Evolutionary conservation across 2,329 filamentous ascomycete species (phyloP).

Genomic region (Alternaria consortialis): DNA sequence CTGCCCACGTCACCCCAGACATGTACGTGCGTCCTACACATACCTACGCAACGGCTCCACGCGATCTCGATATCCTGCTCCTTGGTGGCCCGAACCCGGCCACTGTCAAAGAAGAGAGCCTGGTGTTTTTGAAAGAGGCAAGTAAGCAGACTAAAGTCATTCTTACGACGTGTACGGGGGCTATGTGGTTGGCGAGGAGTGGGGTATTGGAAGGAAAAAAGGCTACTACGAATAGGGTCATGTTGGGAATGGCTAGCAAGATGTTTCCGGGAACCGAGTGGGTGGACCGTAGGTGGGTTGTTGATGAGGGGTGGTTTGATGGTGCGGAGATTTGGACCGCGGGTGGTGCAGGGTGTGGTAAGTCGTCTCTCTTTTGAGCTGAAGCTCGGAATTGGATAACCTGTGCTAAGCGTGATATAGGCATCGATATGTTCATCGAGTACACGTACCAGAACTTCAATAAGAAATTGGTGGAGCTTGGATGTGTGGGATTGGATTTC

Average conservation of each 20-base stretch:
- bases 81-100: constrained; percentile 49
- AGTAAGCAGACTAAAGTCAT: constrained; percentile 48
- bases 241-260: constrained; percentile 38
- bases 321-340: constrained; percentile 53
- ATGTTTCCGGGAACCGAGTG: constrained; percentile 49
- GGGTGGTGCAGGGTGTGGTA: constrained; percentile 52
- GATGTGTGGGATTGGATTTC: constrained; percentile 21
- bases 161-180: constrained; percentile 53
- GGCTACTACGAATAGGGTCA: constrained; percentile 51
- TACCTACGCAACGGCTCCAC: constrained; percentile 54
- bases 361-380: constrained; percentile 9
- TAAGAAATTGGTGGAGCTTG: constrained; percentile 24
- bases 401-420: constrained; percentile 18
- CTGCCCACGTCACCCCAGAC: constrained; percentile 42
- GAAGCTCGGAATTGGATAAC: background rate
- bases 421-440: constrained; percentile 38
- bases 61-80: constrained; percentile 55
- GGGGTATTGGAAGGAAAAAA: constrained; percentile 52
- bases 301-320: constrained; percentile 39
- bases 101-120: constrained; percentile 45
- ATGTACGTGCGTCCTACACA: constrained; percentile 50
- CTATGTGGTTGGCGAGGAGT: constrained; percentile 51
- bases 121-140: constrained; percentile 51
- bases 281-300: constrained; percentile 53
- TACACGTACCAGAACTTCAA: constrained; percentile 33